phyloP scores from a whole-genome alignment of 2,329 filamentous ascomycete genomes.

The Penicillium italicum region DNA sequence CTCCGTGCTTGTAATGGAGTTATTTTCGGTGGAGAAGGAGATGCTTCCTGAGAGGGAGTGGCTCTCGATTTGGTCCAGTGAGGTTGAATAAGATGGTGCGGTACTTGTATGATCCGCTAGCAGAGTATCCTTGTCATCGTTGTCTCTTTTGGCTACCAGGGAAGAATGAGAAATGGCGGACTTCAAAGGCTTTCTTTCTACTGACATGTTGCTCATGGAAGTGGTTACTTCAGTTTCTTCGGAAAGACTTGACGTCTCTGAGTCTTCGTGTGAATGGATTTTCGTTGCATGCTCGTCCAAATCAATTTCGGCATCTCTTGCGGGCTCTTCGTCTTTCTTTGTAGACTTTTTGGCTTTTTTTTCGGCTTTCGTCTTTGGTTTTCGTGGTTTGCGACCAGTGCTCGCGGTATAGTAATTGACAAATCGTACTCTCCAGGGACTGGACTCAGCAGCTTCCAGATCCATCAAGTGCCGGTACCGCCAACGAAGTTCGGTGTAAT shows the following conservation, averaged over 20 bases:
- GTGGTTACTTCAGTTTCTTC: slow-evolving; percentile 4
- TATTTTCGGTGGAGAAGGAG: slow-evolving; percentile 9
- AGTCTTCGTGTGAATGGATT: slow-evolving; percentile 6
- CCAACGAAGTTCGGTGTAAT: slow-evolving; percentile 65
- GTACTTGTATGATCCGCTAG: neutral
- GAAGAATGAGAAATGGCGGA: neutral
- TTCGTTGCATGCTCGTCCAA: neutral
- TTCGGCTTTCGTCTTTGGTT: slow-evolving; percentile 33
- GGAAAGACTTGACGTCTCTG: slow-evolving; percentile 8
- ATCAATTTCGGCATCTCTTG: slow-evolving; percentile 20
- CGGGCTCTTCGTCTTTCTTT: slow-evolving; percentile 19
- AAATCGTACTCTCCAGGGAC: slow-evolving; percentile 58
- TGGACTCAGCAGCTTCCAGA: slow-evolving; percentile 65
- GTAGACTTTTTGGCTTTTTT: slow-evolving; percentile 19
- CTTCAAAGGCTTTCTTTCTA: neutral
- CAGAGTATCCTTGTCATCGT: neutral
- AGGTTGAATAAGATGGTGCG: neutral
- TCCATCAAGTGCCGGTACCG: slow-evolving; percentile 67
- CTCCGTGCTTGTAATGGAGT: slow-evolving; percentile 8
- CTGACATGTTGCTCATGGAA: neutral
- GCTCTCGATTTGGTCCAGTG: neutral
- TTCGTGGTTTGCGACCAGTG: slow-evolving; percentile 54
- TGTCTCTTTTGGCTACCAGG: neutral
- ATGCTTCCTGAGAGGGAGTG: slow-evolving; percentile 4
- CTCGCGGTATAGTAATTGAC: slow-evolving; percentile 90